Conservation (phyloP, 495 filamentous ascomycete species). For the Cercophora samala region DNA sequence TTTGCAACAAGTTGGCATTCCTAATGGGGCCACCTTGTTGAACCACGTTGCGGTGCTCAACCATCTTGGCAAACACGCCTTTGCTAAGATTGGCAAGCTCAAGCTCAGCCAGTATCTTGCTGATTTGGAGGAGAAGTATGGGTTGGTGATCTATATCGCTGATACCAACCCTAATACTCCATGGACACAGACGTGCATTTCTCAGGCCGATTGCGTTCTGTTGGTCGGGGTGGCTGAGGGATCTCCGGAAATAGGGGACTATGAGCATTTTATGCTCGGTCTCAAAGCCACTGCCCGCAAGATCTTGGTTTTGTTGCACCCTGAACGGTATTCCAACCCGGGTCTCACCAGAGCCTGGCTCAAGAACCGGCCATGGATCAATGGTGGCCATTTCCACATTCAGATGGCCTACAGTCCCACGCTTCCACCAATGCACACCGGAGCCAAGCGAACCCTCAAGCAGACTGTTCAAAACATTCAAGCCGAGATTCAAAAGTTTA, state of each 20-base stretch:
- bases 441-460: slow-evolving; percentile 70
- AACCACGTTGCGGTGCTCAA: slow-evolving; percentile 93
- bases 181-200: slow-evolving; percentile 97
- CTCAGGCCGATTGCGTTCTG: slow-evolving; percentile 91
- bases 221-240: slow-evolving; percentile 89
- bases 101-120: slow-evolving; percentile 95
- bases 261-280: slow-evolving; percentile 89
- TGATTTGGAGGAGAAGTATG: slow-evolving; percentile 95
- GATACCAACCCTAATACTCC: slow-evolving; percentile 94
- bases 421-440: slow-evolving; percentile 68
- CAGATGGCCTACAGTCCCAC: slow-evolving; percentile 90
- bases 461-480: slow-evolving; percentile 92
- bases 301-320: slow-evolving; percentile 87
- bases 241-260: slow-evolving; percentile 87
- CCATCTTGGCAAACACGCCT: slow-evolving; percentile 91
- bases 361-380: slow-evolving; percentile 93
- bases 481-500: slow-evolving; percentile 97
- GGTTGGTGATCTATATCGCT: slow-evolving; percentile 93
- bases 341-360: slow-evolving; percentile 87
- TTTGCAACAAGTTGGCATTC: slow-evolving; percentile 79
- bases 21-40: slow-evolving; percentile 84
- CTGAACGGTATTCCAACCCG: slow-evolving; percentile 80
- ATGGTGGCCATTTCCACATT: slow-evolving; percentile 96
- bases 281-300: slow-evolving; percentile 97
- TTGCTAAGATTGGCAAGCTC: slow-evolving; percentile 94